Conservation (phyloP, 495 filamentous ascomycete genomes). For the Talaromyces ruber region DNA sequence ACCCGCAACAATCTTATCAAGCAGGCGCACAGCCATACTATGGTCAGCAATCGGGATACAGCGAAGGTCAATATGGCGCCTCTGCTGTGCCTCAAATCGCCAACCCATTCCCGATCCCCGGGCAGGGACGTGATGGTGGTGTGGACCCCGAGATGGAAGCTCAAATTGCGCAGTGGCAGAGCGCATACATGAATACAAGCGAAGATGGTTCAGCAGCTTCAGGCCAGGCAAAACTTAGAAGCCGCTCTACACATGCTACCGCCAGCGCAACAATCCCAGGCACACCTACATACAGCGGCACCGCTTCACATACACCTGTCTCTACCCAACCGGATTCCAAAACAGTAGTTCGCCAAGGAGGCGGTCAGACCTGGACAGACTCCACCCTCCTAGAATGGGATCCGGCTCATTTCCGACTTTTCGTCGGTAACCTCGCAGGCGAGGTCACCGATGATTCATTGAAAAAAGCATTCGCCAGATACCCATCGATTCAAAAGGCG, state of each 20-base stretch:
- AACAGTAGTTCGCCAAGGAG: constrained; percentile 79
- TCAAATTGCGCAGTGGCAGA: constrained; percentile 95
- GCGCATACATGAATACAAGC: constrained; percentile 59
- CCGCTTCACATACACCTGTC: constrained; percentile 30
- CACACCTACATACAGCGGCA: constrained; percentile 23
- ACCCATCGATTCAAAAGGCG: constrained; percentile 81
- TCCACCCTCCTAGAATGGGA: constrained; percentile 88
- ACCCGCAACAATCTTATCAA: constrained; percentile 31
- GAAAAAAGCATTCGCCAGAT: constrained; percentile 85
- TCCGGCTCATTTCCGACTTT: constrained; percentile 86
- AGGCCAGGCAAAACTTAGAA: constrained; percentile 18
- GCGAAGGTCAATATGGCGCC: constrained; percentile 43
- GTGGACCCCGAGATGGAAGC: constrained; percentile 83
- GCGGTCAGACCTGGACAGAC: constrained; percentile 86
- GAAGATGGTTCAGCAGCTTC: constrained; percentile 26
- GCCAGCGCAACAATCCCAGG: constrained; percentile 38
- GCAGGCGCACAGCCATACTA: constrained; percentile 36
- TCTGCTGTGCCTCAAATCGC: constrained; percentile 63
- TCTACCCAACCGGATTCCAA: constrained; percentile 41
- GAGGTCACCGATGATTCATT: constrained; percentile 96
- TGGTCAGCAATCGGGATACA: constrained; percentile 41
- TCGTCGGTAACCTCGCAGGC: constrained; percentile 95
- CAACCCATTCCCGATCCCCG: constrained; percentile 75
- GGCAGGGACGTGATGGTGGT: constrained; percentile 36
- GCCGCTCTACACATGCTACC: constrained; percentile 12